A percentile compares a stretch with the other conserved stretches of the same genome.
These are phyloP conservation scores for Globisporangium radiosum DNA, from an alignment of 352 stramenopile species.

Conservation along the genomic window DNA sequence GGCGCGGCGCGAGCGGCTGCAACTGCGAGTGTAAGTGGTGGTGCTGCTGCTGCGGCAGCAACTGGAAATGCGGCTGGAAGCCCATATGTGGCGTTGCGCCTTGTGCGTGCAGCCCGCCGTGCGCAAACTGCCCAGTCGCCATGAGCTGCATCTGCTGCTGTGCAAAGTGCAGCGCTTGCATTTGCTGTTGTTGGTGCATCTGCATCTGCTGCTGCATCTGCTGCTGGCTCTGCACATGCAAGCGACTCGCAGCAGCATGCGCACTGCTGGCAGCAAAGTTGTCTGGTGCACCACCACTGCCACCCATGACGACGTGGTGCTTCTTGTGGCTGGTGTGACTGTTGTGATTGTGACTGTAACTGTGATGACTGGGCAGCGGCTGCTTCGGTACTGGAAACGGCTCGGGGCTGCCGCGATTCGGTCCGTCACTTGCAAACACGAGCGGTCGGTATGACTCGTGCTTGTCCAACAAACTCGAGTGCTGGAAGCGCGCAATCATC, in stretches of 20 bases:
- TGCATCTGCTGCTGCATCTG: slow-evolving; percentile 12
- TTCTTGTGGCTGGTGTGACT: slow-evolving; percentile 14
- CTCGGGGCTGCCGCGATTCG: slow-evolving; percentile 59
- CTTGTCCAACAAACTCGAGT: slow-evolving; percentile 94
- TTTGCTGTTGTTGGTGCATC: slow-evolving; percentile 11
- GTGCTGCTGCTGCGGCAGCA: slow-evolving; percentile 12
- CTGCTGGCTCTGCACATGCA: slow-evolving; percentile 13
- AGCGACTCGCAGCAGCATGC: not conserved
- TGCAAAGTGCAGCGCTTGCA: slow-evolving; percentile 14
- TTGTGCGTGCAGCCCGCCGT: slow-evolving; percentile 1
- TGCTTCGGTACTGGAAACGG: slow-evolving; percentile 64
- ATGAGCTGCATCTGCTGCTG: slow-evolving; percentile 9
- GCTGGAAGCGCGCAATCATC: slow-evolving; percentile 99
- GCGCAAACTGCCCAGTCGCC: slow-evolving; percentile 1
- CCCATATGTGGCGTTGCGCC: not conserved
- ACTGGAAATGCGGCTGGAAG: slow-evolving; percentile 5
- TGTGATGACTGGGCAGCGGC: slow-evolving; percentile 8
- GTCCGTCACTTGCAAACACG: slow-evolving; percentile 82
- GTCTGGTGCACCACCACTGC: not conserved
- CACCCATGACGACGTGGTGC: slow-evolving; percentile 17
- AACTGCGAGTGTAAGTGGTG: not conserved
- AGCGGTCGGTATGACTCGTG: slow-evolving; percentile 90
- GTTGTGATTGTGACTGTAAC: slow-evolving; percentile 4
- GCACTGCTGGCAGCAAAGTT: not conserved
- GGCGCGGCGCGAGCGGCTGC: not conserved